Evolutionary conservation across 2,329 filamentous ascomycete genomes (phyloP).

Genomic region (Penicillium sclerotigenum): DNA sequence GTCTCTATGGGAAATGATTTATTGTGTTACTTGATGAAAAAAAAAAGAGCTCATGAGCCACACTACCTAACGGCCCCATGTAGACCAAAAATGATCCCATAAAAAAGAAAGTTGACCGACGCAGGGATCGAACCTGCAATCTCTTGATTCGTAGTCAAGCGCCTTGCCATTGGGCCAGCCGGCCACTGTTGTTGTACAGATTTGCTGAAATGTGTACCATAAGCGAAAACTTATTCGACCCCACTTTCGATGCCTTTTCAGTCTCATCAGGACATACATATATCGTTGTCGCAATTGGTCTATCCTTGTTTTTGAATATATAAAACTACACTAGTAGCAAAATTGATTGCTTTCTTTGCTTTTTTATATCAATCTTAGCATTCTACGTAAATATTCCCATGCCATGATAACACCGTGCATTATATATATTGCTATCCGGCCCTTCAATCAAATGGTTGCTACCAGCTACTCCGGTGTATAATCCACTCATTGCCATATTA

Average conservation of each 20-base stretch:
- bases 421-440: neutral
- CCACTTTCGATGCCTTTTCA: neutral
- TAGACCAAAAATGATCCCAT: neutral
- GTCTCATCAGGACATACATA: too few relatives aligned
- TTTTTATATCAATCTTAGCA: too few relatives aligned
- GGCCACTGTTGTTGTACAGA: conserved; percentile 13
- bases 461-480: too few relatives aligned
- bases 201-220: fast-evolving
- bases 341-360: neutral
- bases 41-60: too few relatives aligned
- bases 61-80: too few relatives aligned
- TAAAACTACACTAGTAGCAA: too few relatives aligned
- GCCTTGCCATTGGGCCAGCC: conserved; percentile 50
- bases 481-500: fast-evolving
- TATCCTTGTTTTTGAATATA: too few relatives aligned
- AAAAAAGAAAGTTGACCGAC: conserved; percentile 33
- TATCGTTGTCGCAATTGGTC: neutral
- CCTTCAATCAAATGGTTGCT: neutral
- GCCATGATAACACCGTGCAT: neutral
- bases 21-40: too few relatives aligned
- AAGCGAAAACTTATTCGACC: fast-evolving
- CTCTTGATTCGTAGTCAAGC: conserved; percentile 54
- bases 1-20: too few relatives aligned
- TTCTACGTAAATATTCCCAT: neutral
- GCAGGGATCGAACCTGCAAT: conserved; percentile 49